phyloP scores from a whole-genome alignment of 768 basidiomycete species.

The Lentinula guzmanii region DNA sequence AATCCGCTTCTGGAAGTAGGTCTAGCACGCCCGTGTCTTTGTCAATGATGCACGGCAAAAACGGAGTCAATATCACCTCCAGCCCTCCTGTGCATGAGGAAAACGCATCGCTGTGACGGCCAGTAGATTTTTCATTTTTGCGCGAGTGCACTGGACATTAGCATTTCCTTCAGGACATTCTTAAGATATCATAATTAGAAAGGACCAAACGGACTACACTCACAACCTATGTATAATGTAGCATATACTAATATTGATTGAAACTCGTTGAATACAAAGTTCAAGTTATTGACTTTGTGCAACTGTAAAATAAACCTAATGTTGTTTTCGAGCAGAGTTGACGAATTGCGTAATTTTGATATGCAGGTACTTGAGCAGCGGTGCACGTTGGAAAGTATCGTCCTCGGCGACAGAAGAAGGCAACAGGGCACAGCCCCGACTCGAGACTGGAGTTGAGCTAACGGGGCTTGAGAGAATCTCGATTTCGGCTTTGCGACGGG shows the following conservation, averaged over 20 bases:
- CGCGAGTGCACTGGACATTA: neutral
- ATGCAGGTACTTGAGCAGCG: constrained; percentile 3
- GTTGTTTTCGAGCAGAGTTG: neutral
- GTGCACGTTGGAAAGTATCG: neutral
- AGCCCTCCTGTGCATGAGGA: neutral
- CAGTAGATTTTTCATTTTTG: neutral
- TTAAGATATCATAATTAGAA: neutral
- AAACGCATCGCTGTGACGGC: neutral
- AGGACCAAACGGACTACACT: neutral
- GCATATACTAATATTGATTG: neutral
- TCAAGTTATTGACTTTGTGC: too few relatives aligned
- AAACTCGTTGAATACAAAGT: neutral
- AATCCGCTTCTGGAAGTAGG: neutral
- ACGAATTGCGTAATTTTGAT: constrained; percentile 4
- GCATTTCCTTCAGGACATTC: neutral
- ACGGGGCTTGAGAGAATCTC: constrained; percentile 47
- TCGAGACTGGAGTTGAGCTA: neutral
- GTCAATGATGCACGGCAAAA: neutral
- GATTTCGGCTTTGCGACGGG: constrained; percentile 89
- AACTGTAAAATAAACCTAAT: neutral
- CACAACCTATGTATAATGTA: neutral
- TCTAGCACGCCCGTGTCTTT: neutral
- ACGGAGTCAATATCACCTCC: neutral
- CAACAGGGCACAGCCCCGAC: too few relatives aligned
- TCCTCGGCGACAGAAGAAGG: neutral